Evolutionary conservation across 129 eudicot genomes (phyloP), one percentile per base, ranked within the genome.

Genomic region (Apium graveolens): DNA sequence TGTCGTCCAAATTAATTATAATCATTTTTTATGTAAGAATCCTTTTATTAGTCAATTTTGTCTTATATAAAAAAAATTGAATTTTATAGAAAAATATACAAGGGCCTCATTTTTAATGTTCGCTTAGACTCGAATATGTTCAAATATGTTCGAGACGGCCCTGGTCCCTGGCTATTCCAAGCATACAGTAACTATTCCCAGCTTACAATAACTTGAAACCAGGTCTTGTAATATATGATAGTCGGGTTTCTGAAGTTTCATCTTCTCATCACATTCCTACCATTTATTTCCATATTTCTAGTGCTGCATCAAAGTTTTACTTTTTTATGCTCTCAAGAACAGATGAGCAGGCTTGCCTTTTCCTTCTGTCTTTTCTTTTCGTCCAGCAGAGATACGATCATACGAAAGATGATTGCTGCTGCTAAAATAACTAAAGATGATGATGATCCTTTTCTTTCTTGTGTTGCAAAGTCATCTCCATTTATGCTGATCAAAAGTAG

Each of bases 161-260:
- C n/a, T n/a, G n/a, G n/a, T n/a, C n/a, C n/a, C n/a, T n/a, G n/a
- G 44, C 78, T 80, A 4, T 16, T 5, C 6, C 26, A 55, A 27
- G 73, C 83, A 48, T 75, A 29, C 48, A 37, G 27, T 31, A 29
- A 26, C 74, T 80, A 4, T 16, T 5, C 6, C 26, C 41, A 27
- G 73, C 83, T 37, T 75, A 29, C 48, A 37, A 39, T 31, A 29
- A 26, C 74, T n/a, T n/a, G n/a, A n/a, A 29, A 31, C 81, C 74
- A 1, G 34, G 44, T 37, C 51, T 78, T 35, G 55, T 66, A 1
- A 78, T 78, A 0, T 65, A 78, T 27, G 75, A 78, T 31, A 27
- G 48, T 20, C 66, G 88, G 88, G 85, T 84, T 27, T 74, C 79
- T 4, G 73, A 73, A 1, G 13, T 82, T 0, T 85, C 83, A 26